Conservation (phyloP, 75 land plant species). For the Larix kaempferi region DNA sequence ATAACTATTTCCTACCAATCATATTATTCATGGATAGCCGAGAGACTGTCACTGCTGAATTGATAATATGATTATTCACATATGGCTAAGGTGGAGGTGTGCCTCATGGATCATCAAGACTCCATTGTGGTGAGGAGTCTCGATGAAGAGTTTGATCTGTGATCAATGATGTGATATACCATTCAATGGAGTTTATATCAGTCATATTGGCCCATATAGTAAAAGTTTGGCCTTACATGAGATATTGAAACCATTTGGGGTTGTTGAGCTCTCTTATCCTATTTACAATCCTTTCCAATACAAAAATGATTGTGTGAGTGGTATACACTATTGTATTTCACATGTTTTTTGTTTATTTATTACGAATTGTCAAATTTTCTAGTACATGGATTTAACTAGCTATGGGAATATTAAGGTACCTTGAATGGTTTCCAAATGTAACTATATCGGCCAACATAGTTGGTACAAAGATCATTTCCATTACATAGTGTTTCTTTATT, state of each 20-base stretch:
- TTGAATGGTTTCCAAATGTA: constrained; percentile 12
- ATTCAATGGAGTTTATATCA: too few relatives aligned
- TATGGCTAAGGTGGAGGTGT: too few relatives aligned
- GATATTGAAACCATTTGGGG: neutral
- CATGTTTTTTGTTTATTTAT: neutral
- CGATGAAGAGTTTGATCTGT: too few relatives aligned
- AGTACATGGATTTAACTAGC: neutral
- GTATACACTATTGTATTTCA: neutral
- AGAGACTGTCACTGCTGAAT: too few relatives aligned
- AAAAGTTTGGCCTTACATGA: too few relatives aligned
- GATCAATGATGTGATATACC: too few relatives aligned
- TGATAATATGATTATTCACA: too few relatives aligned
- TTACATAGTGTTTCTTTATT: constrained; percentile 54
- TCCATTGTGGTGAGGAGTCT: too few relatives aligned
- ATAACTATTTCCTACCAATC: too few relatives aligned
- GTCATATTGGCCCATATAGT: too few relatives aligned
- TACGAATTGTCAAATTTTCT: neutral
- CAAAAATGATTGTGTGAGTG: neutral
- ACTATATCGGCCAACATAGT: constrained; percentile 84
- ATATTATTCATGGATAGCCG: too few relatives aligned
- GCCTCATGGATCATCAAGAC: too few relatives aligned
- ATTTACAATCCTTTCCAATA: neutral
- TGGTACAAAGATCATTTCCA: constrained; percentile 90
- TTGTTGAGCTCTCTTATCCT: neutral
- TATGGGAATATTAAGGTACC: neutral